These are phyloP conservation scores for Penicillium sp. DNA, from an alignment of 2,329 filamentous ascomycete species.

Conservation along the genomic window DNA sequence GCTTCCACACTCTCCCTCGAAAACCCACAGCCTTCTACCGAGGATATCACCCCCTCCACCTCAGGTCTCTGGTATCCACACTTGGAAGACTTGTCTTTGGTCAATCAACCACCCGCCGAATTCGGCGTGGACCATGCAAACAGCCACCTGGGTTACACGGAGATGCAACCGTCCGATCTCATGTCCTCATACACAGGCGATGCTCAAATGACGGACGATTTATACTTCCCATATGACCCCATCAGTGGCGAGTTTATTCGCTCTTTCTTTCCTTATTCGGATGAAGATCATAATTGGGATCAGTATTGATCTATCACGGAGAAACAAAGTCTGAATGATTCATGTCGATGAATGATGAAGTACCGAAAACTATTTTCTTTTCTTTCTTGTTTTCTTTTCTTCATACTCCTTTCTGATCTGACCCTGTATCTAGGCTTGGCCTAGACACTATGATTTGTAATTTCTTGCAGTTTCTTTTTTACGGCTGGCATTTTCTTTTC, in stretches of 20 bases:
- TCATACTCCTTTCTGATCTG: background rate
- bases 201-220: slow-evolving; percentile 19
- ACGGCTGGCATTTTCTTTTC: background rate
- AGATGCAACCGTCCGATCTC: slow-evolving; percentile 10
- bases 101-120: background rate
- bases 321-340: background rate
- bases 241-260: slow-evolving; percentile 41
- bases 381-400: background rate
- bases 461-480: background rate
- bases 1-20: slow-evolving; percentile 9
- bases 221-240: slow-evolving; percentile 41
- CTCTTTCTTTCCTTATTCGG: slow-evolving; percentile 37
- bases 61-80: slow-evolving; percentile 12
- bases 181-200: slow-evolving; percentile 8
- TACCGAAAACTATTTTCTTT: background rate
- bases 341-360: background rate
- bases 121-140: slow-evolving; percentile 2
- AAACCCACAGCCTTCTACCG: background rate
- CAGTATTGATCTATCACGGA: slow-evolving; percentile 5
- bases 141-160: slow-evolving; percentile 1
- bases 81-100: slow-evolving; percentile 8
- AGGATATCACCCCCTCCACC: background rate
- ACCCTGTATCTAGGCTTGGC: background rate
- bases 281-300: slow-evolving; percentile 30
- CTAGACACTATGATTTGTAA: background rate